A percentile compares a stretch with the other conserved stretches of the same genome.
Evolutionary conservation across 2,329 filamentous ascomycete species (phyloP).

Genomic region (Arthrobotrys sphaeroides): DNA sequence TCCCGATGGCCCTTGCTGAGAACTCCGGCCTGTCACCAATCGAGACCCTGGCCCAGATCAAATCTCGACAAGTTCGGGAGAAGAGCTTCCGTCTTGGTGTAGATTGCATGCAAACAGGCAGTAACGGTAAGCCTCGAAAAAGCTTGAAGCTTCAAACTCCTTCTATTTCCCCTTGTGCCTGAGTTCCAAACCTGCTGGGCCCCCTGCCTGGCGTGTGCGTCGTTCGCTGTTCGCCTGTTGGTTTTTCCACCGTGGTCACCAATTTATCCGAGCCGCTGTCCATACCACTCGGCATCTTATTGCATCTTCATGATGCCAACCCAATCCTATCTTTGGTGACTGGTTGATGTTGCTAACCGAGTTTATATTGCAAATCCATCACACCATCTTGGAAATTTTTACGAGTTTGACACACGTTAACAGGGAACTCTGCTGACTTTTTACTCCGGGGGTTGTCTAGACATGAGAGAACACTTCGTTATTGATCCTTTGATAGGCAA

Average conservation of each 20-base stretch:
- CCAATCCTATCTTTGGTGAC: slow-evolving; percentile 18
- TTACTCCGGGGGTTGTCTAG: slow-evolving; percentile 61
- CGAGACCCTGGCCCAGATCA: slow-evolving; percentile 91
- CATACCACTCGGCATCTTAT: slow-evolving; percentile 48
- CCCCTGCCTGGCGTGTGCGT: slow-evolving; percentile 24
- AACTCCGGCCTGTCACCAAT: slow-evolving; percentile 97
- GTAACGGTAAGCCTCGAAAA: slow-evolving; percentile 72
- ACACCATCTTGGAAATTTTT: slow-evolving; percentile 36
- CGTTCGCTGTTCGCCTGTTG: slow-evolving; percentile 52
- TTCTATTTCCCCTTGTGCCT: slow-evolving; percentile 44
- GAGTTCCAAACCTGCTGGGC: slow-evolving; percentile 35
- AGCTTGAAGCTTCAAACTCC: slow-evolving; percentile 21
- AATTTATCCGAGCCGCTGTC: slow-evolving; percentile 54
- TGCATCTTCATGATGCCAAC: slow-evolving; percentile 40
- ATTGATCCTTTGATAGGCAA: slow-evolving; percentile 99
- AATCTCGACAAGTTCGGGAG: slow-evolving; percentile 94
- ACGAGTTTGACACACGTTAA: slow-evolving; percentile 7
- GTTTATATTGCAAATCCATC: slow-evolving; percentile 33
- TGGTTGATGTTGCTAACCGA: slow-evolving; percentile 26
- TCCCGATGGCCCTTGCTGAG: slow-evolving; percentile 96
- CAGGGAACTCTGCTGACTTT: slow-evolving; percentile 26
- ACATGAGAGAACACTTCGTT: slow-evolving; percentile 98
- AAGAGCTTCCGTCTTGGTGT: slow-evolving; percentile 82
- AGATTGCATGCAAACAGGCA: slow-evolving; percentile 95
- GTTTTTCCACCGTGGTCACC: slow-evolving; percentile 40